phyloP scores from a whole-genome alignment of 2,329 filamentous ascomycete genomes.

The Mycosphaerelloides madeirae region DNA sequence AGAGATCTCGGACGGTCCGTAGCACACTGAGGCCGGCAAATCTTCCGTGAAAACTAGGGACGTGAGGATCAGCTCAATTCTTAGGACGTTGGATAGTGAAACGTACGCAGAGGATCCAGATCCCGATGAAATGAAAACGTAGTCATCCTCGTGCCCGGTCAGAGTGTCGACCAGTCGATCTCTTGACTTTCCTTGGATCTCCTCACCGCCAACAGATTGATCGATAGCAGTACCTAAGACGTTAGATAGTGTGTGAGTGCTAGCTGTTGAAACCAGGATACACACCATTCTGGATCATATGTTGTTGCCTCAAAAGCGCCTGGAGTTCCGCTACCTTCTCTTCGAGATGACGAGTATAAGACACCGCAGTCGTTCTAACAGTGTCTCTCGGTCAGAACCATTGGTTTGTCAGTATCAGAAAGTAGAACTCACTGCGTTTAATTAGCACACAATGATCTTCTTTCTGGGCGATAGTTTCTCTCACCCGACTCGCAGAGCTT shows the following conservation, averaged over 20 bases:
- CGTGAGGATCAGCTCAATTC: too few species aligned
- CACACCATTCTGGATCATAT: background rate
- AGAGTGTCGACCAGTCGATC: slow-evolving; percentile 1
- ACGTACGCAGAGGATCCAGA: background rate
- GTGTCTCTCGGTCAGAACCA: background rate
- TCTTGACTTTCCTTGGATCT: background rate
- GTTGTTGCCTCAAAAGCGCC: background rate
- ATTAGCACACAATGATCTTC: background rate
- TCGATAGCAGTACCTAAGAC: too few species aligned
- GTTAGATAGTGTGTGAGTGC: too few species aligned
- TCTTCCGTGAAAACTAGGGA: slow-evolving; percentile 3
- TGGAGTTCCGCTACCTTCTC: slow-evolving; percentile 3
- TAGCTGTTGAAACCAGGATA: background rate
- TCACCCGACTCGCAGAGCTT: background rate
- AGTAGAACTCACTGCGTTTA: background rate
- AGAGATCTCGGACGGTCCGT: slow-evolving; percentile 5
- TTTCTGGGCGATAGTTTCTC: too few species aligned
- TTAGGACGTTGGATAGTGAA: too few species aligned
- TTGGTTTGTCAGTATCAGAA: too few species aligned
- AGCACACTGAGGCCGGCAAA: slow-evolving; percentile 7
- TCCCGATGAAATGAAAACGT: slow-evolving; percentile 3
- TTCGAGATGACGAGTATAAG: slow-evolving; percentile 7
- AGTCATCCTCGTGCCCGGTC: slow-evolving; percentile 3
- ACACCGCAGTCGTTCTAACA: background rate
- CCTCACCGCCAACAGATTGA: background rate